Evolutionary conservation across 306 rosid genomes (phyloP).

Genomic region (Fragaria iinumae): DNA sequence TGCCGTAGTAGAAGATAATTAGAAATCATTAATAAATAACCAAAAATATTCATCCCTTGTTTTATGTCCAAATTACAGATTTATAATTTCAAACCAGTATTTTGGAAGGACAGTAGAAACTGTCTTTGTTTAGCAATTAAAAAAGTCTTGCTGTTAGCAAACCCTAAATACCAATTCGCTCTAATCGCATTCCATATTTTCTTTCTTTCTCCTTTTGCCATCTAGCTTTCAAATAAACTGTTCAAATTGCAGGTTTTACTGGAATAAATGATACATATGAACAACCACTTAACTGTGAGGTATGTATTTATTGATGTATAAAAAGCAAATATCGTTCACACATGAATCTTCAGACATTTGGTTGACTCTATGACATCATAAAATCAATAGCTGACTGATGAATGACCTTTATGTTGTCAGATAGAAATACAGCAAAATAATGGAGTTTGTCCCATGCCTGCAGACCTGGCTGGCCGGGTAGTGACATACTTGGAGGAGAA

Average conservation of each 20-base stretch:
- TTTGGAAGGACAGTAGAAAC: background rate
- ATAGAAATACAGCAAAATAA: conserved; percentile 50
- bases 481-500: conserved; percentile 63
- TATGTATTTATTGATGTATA: conserved; percentile 25
- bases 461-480: conserved; percentile 59
- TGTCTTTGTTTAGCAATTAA: background rate
- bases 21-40: too few species aligned
- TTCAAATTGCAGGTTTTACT: conserved; percentile 61
- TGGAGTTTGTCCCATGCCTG: conserved; percentile 61
- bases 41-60: background rate
- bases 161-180: background rate
- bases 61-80: background rate
- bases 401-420: conserved; percentile 32
- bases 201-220: background rate
- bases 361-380: background rate
- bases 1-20: background rate
- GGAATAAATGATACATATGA: conserved; percentile 92
- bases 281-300: conserved; percentile 78
- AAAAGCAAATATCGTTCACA: background rate
- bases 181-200: background rate
- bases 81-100: background rate
- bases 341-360: background rate
- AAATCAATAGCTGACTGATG: conserved; percentile 7
- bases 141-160: background rate
- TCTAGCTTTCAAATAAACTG: background rate